Conservation (phyloP, 345 rosid species). For the Populus alba region DNA sequence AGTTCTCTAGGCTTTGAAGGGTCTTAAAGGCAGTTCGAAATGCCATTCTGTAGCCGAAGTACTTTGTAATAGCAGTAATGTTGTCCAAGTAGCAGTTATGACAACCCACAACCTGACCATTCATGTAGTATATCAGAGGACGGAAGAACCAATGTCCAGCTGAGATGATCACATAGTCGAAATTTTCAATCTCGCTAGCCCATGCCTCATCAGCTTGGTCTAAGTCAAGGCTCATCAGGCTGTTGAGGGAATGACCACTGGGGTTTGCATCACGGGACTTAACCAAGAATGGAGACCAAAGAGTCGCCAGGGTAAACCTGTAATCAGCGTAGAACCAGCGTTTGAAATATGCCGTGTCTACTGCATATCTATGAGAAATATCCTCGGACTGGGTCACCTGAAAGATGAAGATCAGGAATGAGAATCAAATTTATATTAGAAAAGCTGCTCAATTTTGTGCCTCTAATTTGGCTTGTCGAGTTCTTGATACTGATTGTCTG, state of each 20-base stretch:
- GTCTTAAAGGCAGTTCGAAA: conserved; percentile 52
- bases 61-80: conserved; percentile 30
- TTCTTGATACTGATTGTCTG: not conserved
- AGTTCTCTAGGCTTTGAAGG: conserved; percentile 31
- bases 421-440: not conserved
- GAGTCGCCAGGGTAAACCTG: conserved; percentile 42
- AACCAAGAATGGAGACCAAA: conserved; percentile 59
- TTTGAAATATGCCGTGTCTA: conserved; percentile 23
- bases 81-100: conserved; percentile 34
- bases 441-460: not conserved
- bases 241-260: conserved; percentile 33
- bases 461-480: not conserved
- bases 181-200: conserved; percentile 35
- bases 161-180: conserved; percentile 50
- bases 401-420: not conserved
- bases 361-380: conserved; percentile 12
- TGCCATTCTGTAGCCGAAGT: conserved; percentile 56
- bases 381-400: conserved; percentile 28
- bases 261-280: conserved; percentile 43
- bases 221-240: conserved; percentile 43
- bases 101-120: conserved; percentile 39
- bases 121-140: conserved; percentile 35
- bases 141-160: conserved; percentile 64
- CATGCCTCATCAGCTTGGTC: conserved; percentile 51
- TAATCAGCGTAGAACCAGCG: conserved; percentile 24